Evolutionary conservation across 23 red algal species (phyloP), one percentile per base, ranked within the genome.

Genomic region (Cyanidiococcus yangmingshanensis): DNA sequence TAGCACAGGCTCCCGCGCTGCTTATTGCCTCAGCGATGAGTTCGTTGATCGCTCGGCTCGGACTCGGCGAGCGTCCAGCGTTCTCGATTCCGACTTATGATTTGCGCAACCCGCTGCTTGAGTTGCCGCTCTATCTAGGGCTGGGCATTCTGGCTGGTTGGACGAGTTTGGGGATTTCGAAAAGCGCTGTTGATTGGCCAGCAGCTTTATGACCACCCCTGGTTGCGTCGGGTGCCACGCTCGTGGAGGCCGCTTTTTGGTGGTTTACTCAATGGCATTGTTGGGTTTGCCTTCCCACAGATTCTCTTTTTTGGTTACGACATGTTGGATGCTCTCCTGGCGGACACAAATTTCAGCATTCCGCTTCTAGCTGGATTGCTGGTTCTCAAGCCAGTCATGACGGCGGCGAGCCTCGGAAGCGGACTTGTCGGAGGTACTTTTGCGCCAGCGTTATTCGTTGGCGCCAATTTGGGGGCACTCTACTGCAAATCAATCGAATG

Each of bases 291-390:
- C 2, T 87, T 59, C 39, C 84, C 84, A 12, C 76, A 87, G 57
- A 59, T 87, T 17, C 76, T 87, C 30, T 87, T 87, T 58, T 81
- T 80, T 39, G 84, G 84, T 36, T 87, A 87, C 40, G 84, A 87
- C 57, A 80, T 76, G 68, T 58, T 87, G 40, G 45, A 80, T 39
- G 84, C 84, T 26, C 79, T 87, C n/a, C 58, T 87, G 35, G 58
- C 67, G 18, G 77, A 87, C 39, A 39, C 37, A 18, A 37, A 87
- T 32, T 87, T 87, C 57, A 30, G 75, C 31, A 51, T 87, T 24
- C 58, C 75, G 27, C 41, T 87, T 0, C 76, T 87, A 21, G 50
- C 63, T 51, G 75, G 50, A 37, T 58, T 87, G 35, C 34, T 87
- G 39, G 39, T 87, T 18, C 58, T 87, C 31, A 87, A 87, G 76